Base-by-base conservation (phyloP, 2,329 filamentous ascomycete genomes). In the Colletotrichum zoysiae region DNA sequence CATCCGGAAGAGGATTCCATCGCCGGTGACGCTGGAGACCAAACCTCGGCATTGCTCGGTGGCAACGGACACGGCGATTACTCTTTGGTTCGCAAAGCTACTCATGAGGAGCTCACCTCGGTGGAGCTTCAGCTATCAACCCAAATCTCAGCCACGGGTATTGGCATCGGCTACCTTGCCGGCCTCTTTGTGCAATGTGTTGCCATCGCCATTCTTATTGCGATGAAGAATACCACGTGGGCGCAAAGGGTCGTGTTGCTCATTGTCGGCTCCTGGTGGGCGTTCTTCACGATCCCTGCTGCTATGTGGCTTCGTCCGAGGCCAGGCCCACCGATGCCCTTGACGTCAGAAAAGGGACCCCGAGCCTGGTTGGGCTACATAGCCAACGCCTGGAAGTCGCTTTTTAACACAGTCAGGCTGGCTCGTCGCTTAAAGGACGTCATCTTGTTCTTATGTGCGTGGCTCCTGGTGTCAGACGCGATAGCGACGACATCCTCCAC, bases 401-500 rank as follows among this genome's bases (percentile, higher is more conserved):
- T 99, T 0, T 95, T 91, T 74, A 91, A 91, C 70, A 98, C 96
- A 0, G 84, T 95, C 14, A 88, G 90, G 76, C 88, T 95, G 56
- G 95, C 95, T 3, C 86, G 92, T 18, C 87, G 88, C 14, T 86
- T 95, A 8, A 84, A 90, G 62, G 93, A 96, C 76, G 91, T 95
- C 38, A 84, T 93, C 38, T 84, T 95, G 8, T 96, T 96, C 79
- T 87, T 99, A 5, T 90, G 88, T 3, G 95, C 94, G 7, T 99
- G 96, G 96, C 98, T 99, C 79, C 87, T 99, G 40, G 87, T 99
- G 1, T 97, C 93, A 8, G 96, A 99, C 78, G 95, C 93, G 53
- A 95, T 98, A 74, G 96, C 96, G 9, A 98, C 96, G 0, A 95
- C 97, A 0, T 96, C 93, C 44, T 95, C 95, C 18, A 98, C 96